Percentiles rank a stretch among this genome's conserved stretches.
Evolutionary conservation across 768 basidiomycete genomes (phyloP).

Genomic region (Pleurotus djamor): DNA sequence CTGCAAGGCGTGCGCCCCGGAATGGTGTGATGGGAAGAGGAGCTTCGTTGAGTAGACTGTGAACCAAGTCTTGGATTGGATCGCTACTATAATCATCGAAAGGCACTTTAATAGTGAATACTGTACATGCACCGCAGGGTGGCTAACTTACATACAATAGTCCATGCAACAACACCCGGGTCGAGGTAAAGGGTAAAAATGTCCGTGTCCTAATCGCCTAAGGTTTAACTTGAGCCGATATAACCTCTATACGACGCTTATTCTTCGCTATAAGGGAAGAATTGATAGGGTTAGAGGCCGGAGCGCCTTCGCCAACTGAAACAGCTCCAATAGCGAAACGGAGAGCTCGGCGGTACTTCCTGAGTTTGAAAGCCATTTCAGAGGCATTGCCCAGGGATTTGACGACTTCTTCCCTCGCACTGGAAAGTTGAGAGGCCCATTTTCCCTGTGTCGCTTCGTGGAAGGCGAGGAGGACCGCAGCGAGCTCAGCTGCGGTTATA

Average conservation of each 20-base stretch:
- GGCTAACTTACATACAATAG: too few species aligned
- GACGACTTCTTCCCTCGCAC: conserved; percentile 23
- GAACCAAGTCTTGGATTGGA: too few species aligned
- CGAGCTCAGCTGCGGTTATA: conserved; percentile 25
- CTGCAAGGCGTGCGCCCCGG: too few species aligned
- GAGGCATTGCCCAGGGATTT: conserved; percentile 30
- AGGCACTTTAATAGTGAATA: too few species aligned
- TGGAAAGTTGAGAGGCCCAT: conserved; percentile 14
- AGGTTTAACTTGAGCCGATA: too few species aligned
- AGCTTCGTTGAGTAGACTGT: too few species aligned
- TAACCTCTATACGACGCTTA: neutral
- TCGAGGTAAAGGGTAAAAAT: too few species aligned
- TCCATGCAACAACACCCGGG: too few species aligned
- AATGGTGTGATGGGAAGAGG: too few species aligned
- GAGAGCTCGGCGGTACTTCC: conserved; percentile 17
- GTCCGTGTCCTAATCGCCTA: too few species aligned
- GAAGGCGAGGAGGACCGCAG: conserved; percentile 24
- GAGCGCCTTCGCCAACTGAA: conserved; percentile 12
- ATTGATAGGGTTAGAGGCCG: neutral
- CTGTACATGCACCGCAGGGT: too few species aligned
- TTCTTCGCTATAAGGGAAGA: neutral
- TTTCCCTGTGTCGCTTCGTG: conserved; percentile 22
- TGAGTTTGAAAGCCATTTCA: conserved; percentile 25
- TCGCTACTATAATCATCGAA: too few species aligned
- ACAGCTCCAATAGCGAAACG: conserved; percentile 20